A percentile compares a stretch with the other conserved stretches of the same genome.
These are phyloP conservation scores for Skeletonema menzelii DNA, from an alignment of 108 stramenopile species.

Conservation along the genomic window DNA sequence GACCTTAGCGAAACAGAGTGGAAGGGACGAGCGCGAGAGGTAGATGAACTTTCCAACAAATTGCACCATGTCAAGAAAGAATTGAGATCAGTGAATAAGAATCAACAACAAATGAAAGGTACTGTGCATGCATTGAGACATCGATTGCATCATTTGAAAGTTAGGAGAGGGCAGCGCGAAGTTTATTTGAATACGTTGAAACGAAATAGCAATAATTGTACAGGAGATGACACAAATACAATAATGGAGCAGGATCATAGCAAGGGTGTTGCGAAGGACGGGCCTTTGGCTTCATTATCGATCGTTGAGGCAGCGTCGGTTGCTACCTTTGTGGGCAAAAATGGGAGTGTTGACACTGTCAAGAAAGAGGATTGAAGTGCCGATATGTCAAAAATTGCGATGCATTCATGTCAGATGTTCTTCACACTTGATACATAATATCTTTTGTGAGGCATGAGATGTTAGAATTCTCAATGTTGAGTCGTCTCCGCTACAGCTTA, in stretches of 20 bases:
- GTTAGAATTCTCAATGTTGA: too few relatives aligned
- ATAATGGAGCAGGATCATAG: background rate
- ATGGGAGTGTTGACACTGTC: background rate
- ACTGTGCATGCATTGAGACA: constrained; percentile 9
- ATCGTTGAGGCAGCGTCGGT: background rate
- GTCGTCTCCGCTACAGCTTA: too few relatives aligned
- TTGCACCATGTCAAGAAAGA: constrained; percentile 8
- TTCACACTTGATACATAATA: background rate
- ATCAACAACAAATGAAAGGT: constrained; percentile 5
- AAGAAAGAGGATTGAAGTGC: constrained; percentile 1
- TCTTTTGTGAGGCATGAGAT: too few relatives aligned
- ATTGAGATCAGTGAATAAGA: background rate
- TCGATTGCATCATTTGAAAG: constrained; percentile 13
- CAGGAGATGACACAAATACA: background rate
- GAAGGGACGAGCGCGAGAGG: constrained; percentile 4
- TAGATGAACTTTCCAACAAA: constrained; percentile 6
- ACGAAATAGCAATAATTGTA: background rate
- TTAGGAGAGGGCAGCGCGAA: constrained; percentile 26
- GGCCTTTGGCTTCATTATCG: constrained; percentile 1
- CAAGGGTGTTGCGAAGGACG: constrained; percentile 2
- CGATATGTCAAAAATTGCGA: background rate
- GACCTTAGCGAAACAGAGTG: constrained; percentile 8
- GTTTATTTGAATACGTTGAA: background rate
- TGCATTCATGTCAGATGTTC: background rate
- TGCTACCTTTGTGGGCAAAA: constrained; percentile 1